A percentile compares a stretch with the other conserved stretches of the same genome.
Conservation (phyloP, 768 basidiomycete species). For the Trametes cingulata region DNA sequence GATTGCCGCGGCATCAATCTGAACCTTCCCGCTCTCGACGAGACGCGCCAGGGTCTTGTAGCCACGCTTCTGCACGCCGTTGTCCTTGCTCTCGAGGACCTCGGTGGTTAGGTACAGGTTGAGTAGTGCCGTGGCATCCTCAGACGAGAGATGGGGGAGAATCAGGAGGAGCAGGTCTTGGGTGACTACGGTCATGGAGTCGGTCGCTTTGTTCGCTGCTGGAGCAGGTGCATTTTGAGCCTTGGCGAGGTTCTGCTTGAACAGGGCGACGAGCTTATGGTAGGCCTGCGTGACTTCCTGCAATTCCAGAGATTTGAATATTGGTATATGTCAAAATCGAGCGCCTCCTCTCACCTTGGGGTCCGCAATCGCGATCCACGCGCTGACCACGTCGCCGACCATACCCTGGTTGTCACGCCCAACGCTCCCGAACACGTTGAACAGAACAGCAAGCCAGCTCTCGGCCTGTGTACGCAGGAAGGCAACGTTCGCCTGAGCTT, state of each 20-base stretch:
- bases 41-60: constrained; percentile 85
- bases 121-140: constrained; percentile 66
- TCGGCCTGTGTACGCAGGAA: constrained; percentile 79
- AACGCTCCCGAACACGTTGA: constrained; percentile 93
- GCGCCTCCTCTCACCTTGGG: constrained; percentile 50
- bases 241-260: constrained; percentile 61
- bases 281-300: constrained; percentile 84
- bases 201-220: constrained; percentile 36
- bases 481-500: constrained; percentile 65
- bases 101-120: constrained; percentile 64
- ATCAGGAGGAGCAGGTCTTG: constrained; percentile 87
- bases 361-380: constrained; percentile 83
- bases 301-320: not conserved
- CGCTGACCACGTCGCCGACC: constrained; percentile 85
- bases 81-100: constrained; percentile 76
- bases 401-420: constrained; percentile 70
- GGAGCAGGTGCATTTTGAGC: constrained; percentile 30
- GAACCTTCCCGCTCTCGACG: constrained; percentile 61
- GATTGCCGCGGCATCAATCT: constrained; percentile 54
- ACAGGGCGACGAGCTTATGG: constrained; percentile 69
- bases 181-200: constrained; percentile 59
- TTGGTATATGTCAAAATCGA: not conserved
- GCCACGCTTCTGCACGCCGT: constrained; percentile 91
- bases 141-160: constrained; percentile 66
- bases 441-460: constrained; percentile 93